A percentile compares a stretch with the other conserved stretches of the same genome.
phyloP scores from a whole-genome alignment of 768 basidiomycete genomes.

The Kwoniella europaea region DNA sequence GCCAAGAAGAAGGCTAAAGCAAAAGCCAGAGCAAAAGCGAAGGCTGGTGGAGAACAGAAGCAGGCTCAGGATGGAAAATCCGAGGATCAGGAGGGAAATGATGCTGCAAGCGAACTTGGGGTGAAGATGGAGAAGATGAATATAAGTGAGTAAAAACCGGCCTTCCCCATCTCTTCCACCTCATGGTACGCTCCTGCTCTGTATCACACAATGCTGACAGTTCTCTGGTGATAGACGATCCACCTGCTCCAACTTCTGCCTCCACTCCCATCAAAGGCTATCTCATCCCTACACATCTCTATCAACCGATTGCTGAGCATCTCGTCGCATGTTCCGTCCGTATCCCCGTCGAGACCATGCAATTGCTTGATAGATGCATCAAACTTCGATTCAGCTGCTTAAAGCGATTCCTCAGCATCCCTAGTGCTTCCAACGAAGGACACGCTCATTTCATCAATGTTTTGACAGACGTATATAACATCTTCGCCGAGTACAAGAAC shows the following conservation, averaged over 20 bases:
- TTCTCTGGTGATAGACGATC: background rate
- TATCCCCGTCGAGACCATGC: conserved; percentile 24
- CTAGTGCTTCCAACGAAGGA: background rate
- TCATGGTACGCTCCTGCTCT: background rate
- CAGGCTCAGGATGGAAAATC: background rate
- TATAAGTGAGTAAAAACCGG: background rate
- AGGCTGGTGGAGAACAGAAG: background rate
- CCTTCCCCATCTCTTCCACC: background rate
- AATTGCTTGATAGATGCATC: conserved; percentile 25
- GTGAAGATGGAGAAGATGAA: background rate
- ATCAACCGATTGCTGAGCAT: conserved; percentile 7
- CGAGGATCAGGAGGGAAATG: background rate
- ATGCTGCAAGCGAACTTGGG: background rate
- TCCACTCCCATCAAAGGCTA: background rate
- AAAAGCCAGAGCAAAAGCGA: conserved; percentile 21
- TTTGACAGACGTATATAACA: conserved; percentile 8
- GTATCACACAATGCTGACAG: background rate
- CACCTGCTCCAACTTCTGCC: background rate
- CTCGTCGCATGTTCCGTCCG: conserved; percentile 9
- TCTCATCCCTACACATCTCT: conserved; percentile 10
- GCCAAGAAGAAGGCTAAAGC: conserved; percentile 29
- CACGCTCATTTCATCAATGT: conserved; percentile 24
- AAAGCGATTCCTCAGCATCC: conserved; percentile 1
- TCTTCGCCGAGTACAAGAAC: background rate
- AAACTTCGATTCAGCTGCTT: conserved; percentile 11